Base-by-base conservation (phyloP, 78 protist species). In the Dictyostelium capitatum region DNA sequence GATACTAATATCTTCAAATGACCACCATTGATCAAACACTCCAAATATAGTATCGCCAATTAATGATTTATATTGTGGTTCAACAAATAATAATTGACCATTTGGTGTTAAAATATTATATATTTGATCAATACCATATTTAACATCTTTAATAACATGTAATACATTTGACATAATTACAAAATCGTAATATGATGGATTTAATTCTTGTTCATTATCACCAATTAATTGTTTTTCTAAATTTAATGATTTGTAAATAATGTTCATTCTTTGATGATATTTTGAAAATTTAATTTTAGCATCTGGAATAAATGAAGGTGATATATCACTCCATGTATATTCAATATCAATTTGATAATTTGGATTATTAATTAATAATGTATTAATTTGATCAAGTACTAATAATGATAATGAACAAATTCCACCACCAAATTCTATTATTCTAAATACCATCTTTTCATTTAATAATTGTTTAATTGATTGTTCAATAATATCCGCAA, bases 341-440 rank as follows among this genome's bases (percentile, higher is more conserved):
- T 67, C 89, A 25, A 81, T 70, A 6, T 70, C 37, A 12, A 56
- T 56, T 19, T 56, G 9, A 3, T 10, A 59, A 6, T 20, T 0
- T 6, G 75, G 37, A 20, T 67, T n/a, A 15, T 59, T 10, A 17
- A 7, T n/a, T 5, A 80, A n/a, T 10, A 80, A 6, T 12, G 53
- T 0, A 6, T 37, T 48, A 30, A 80, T 57, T 25, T 64, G 43
- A 17, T 62, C 20, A 7, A 81, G 30, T 11, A 80, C 23, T 3
- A 15, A 19, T 20, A 14, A 4, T 11, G 89, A 62, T 2, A 81
- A 50, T 54, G 72, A 54, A 51, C 79, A 79, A 25, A 54, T 30
- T 23, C 89, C 89, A 67, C 89, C 89, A 4, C 89, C 89, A 62
- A 81, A 46, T 50, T 81, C 89, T 8, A 81, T 30, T 48, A 81